Evolutionary conservation across 768 basidiomycete species (phyloP).

Genomic region (Kwoniella pini): DNA sequence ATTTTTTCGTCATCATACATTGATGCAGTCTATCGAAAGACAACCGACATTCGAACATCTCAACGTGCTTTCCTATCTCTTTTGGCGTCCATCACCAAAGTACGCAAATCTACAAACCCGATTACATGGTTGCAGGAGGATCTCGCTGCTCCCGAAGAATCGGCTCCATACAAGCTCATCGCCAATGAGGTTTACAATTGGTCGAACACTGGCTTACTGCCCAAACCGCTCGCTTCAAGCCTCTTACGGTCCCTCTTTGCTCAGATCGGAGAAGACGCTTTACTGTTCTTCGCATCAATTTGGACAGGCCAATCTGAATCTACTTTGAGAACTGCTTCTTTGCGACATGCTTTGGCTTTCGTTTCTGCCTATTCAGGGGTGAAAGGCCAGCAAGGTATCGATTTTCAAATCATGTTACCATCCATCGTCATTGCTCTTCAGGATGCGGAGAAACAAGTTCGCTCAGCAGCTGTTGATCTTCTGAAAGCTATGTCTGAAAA

Average conservation of each 20-base stretch:
- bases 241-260: slow-evolving; percentile 69
- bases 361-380: slow-evolving; percentile 68
- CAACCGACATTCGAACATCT: slow-evolving; percentile 27
- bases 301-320: slow-evolving; percentile 57
- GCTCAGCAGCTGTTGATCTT: slow-evolving; percentile 47
- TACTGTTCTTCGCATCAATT: slow-evolving; percentile 77
- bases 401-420: slow-evolving; percentile 57
- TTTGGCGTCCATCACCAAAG: slow-evolving; percentile 31
- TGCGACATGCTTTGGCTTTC: slow-evolving; percentile 78
- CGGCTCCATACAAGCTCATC: slow-evolving; percentile 60
- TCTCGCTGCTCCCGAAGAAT: too few relatives aligned
- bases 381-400: slow-evolving; percentile 57
- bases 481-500: slow-evolving; percentile 30
- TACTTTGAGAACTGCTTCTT: slow-evolving; percentile 60
- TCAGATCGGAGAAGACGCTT: slow-evolving; percentile 67
- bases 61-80: slow-evolving; percentile 32
- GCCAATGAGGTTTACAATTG: slow-evolving; percentile 68
- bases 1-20: slow-evolving; percentile 8
- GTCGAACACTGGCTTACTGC: slow-evolving; percentile 62
- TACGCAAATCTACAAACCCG: slow-evolving; percentile 21
- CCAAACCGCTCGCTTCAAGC: slow-evolving; percentile 61
- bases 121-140: slow-evolving; percentile 29
- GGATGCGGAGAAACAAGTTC: slow-evolving; percentile 41
- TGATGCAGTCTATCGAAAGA: slow-evolving; percentile 34
- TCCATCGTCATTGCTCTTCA: slow-evolving; percentile 43